Base-by-base conservation (phyloP, 768 basidiomycete genomes). In the Tylopilus subfusipes region DNA sequence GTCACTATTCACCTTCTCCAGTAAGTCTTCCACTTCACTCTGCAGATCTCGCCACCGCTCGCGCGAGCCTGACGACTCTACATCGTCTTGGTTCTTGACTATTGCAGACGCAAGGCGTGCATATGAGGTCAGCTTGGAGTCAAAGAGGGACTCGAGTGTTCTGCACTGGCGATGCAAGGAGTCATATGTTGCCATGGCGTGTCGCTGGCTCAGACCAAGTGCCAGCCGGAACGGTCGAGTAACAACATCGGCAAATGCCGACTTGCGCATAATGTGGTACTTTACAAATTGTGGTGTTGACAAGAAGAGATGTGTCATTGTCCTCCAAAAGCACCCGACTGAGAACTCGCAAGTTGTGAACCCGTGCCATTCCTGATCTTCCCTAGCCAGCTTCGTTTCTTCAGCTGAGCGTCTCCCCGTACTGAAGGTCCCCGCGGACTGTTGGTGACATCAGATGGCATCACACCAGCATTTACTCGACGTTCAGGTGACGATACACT, bases 91-190 rank as follows among this genome's bases (percentile, higher is more conserved):
- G 56, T 81, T 72, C 40, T 71, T 76, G 13, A 82, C 81, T 57
- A 87, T 78, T 29, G 77, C 78, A 5, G 88, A 82, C 9, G 90
- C 93, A 39, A 97, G 77, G 62, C 92, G 90, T 19, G 92, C 84
- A 72, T 98, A 98, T 11, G 91, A 79, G 1, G 92, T 92, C 29
- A 99, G 79, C 69, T 97, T 96, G 30, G 88, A 76, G 67, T 97
- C 93, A 58, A 98, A 89, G 22, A 93, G 80, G 43, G 93, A 92
- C 68, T 98, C 96, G 25, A 98, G 83, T 5, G 94, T 94, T 63
- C 95, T 80, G 73, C 92, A 92, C 71, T 96, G 93, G 50, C 93
- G 77, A 64, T 97, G 90, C 30, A 98, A 79, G 52, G 87, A 82
- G 62, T 98, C 96, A 75, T 94, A 95, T 61, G 76, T 84, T 54